Base-by-base conservation (phyloP, 495 filamentous ascomycete genomes). In the Viridothelium virens region DNA sequence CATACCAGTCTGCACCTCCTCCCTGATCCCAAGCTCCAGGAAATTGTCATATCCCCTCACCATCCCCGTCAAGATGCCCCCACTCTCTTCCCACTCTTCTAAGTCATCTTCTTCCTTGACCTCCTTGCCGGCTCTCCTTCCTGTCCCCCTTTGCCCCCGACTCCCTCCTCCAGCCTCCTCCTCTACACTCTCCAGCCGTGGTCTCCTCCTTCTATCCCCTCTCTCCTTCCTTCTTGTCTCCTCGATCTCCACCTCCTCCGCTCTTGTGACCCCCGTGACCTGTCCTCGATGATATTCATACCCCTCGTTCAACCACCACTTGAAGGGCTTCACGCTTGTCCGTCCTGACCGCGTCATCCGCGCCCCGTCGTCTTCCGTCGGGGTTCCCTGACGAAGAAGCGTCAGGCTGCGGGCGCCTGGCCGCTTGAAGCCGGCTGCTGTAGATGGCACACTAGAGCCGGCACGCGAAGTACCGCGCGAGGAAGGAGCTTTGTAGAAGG, bases 271-370 rank as follows among this genome's bases (percentile, higher is more conserved):
- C 68, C 88, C 89, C 68, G 89, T 86, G 63, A 94, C 85, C 4
- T 79, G 80, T 38, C 82, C 82, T 66, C 87, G 81, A 7, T 80
- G 85, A 73, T 86, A 91, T 2, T 91, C 82, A 64, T 88, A 82
- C 34, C 84, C 84, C 72, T 97, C 94, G 65, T 91, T 90, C 63
- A 85, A 86, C 94, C 94, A 97, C 73, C 81, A 93, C 46, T 87
- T 85, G n/a, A 97, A 75, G 6, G 94, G 94, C 67, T 88, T 85
- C 65, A 92, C 83, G 14, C 81, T 81, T 3, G 79, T 76, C 56
- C 87, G 78, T 10, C 83, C 85, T 34, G 80, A 85, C 56, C 85
- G 83, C 33, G 85, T 85, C 33, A 75, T 80, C 47, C 68, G 71
- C 72, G 78, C 72, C 62, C 76, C 79, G 38, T 74, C 72, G 50